Evolutionary conservation across 345 rosid genomes (phyloP).

Genomic region (Citrus sp.): DNA sequence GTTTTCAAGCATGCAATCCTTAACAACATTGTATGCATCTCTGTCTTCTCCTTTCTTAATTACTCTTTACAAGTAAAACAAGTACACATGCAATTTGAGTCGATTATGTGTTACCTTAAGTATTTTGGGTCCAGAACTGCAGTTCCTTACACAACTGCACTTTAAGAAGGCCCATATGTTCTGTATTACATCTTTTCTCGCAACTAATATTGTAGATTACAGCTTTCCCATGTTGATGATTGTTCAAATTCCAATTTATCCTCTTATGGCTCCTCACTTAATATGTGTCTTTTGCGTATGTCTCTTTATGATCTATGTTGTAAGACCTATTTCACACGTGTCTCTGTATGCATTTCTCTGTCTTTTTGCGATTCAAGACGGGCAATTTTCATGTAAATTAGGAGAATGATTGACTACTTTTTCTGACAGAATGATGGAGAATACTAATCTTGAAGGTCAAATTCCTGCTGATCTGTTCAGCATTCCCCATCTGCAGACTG

Average conservation of each 20-base stretch:
- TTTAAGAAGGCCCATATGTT: neutral
- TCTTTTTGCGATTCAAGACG: neutral
- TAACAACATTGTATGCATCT: conserved; percentile 69
- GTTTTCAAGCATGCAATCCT: conserved; percentile 39
- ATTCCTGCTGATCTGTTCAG: conserved; percentile 57
- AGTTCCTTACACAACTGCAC: neutral
- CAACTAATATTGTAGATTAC: neutral
- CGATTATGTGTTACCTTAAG: neutral
- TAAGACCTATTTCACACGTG: neutral
- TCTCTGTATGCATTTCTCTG: neutral
- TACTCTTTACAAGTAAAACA: neutral
- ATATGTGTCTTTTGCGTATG: neutral
- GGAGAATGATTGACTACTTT: neutral
- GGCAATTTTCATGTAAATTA: neutral
- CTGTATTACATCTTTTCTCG: neutral
- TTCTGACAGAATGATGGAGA: conserved; percentile 60
- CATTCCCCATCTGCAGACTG: conserved; percentile 54
- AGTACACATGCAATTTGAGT: no score
- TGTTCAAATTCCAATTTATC: neutral
- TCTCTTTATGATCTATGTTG: neutral
- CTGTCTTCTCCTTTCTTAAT: conserved; percentile 1
- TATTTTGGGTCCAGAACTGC: no score
- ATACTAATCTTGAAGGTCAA: conserved; percentile 40
- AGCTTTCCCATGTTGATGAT: neutral
- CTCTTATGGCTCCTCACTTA: neutral